phyloP scores from a whole-genome alignment of 352 stramenopile species.

The Phytophthora chlamydospora region DNA sequence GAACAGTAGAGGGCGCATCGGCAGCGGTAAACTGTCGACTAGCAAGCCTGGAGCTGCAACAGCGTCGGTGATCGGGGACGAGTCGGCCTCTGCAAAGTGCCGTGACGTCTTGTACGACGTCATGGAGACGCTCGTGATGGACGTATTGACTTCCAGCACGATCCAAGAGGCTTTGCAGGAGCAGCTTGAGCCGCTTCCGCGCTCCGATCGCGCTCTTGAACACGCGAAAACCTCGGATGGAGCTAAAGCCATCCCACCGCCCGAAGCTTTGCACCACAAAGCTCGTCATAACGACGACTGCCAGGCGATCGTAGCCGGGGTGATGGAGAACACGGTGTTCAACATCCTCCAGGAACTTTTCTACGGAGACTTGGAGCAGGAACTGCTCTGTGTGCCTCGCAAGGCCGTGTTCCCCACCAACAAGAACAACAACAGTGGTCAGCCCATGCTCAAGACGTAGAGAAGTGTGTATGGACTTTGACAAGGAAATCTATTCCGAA shows the following conservation, averaged over 20 bases:
- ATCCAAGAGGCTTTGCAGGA: slow-evolving; percentile 55
- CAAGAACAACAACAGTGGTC: slow-evolving; percentile 11
- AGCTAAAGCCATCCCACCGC: slow-evolving; percentile 8
- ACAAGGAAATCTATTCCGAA: slow-evolving; percentile 33
- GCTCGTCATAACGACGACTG: slow-evolving; percentile 65
- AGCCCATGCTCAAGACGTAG: slow-evolving; percentile 24
- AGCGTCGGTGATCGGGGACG: slow-evolving; percentile 7
- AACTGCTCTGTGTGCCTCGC: slow-evolving; percentile 70
- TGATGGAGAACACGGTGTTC: slow-evolving; percentile 84
- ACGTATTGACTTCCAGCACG: slow-evolving; percentile 57
- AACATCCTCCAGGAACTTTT: slow-evolving; percentile 88
- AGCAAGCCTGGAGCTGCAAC: slow-evolving; percentile 19
- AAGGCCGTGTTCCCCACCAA: slow-evolving; percentile 56
- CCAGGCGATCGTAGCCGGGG: slow-evolving; percentile 55
- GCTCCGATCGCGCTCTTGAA: slow-evolving; percentile 29
- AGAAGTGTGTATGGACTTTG: slow-evolving; percentile 16
- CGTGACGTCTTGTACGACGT: slow-evolving; percentile 56
- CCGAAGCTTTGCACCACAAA: slow-evolving; percentile 25
- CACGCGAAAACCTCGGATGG: slow-evolving; percentile 17
- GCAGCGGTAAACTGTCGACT: slow-evolving; percentile 9
- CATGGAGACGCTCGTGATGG: slow-evolving; percentile 64
- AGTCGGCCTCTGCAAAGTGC: slow-evolving; percentile 31
- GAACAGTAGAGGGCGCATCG: slow-evolving; percentile 12
- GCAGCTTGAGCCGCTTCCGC: slow-evolving; percentile 39
- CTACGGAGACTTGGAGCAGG: slow-evolving; percentile 71